Evolutionary conservation across 345 rosid genomes (phyloP).

Genomic region (Sisymbrium irio): DNA sequence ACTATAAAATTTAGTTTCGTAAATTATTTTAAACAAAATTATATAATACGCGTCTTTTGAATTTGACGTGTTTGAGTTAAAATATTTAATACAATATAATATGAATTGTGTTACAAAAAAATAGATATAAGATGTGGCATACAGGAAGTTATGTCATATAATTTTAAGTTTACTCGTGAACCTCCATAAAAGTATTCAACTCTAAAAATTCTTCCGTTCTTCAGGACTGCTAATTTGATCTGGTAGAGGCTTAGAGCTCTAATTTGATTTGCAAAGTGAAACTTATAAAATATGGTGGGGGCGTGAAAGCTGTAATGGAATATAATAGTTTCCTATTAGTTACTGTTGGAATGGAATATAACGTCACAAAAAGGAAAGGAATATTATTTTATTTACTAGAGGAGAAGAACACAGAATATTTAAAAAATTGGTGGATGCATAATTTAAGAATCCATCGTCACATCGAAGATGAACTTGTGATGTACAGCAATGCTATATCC

Average conservation of each 20-base stretch:
- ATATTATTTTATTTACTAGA: constrained; percentile 1
- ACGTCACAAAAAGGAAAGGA: constrained; percentile 21
- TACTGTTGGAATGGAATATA: constrained; percentile 16
- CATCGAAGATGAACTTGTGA: background rate
- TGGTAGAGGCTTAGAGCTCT: background rate
- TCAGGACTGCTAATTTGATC: background rate
- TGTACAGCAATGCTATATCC: background rate
- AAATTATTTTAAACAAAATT: too few species aligned
- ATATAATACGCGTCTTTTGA: too few species aligned
- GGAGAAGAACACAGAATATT: background rate
- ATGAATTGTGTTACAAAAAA: too few species aligned
- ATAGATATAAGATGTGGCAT: too few species aligned
- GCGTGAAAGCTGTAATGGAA: background rate
- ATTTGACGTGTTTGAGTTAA: too few species aligned
- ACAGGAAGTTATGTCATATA: too few species aligned
- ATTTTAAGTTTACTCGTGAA: too few species aligned
- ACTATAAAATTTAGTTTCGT: too few species aligned
- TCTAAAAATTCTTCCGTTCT: too few species aligned
- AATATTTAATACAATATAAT: too few species aligned
- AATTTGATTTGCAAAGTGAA: background rate
- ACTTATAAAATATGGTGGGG: background rate
- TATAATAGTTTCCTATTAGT: background rate
- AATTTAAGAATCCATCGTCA: background rate
- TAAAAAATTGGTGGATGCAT: background rate
- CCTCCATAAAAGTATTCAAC: too few species aligned